These are phyloP conservation scores for Fusarium albidum DNA, from an alignment of 2,329 filamentous ascomycete species.

Conservation along the genomic window DNA sequence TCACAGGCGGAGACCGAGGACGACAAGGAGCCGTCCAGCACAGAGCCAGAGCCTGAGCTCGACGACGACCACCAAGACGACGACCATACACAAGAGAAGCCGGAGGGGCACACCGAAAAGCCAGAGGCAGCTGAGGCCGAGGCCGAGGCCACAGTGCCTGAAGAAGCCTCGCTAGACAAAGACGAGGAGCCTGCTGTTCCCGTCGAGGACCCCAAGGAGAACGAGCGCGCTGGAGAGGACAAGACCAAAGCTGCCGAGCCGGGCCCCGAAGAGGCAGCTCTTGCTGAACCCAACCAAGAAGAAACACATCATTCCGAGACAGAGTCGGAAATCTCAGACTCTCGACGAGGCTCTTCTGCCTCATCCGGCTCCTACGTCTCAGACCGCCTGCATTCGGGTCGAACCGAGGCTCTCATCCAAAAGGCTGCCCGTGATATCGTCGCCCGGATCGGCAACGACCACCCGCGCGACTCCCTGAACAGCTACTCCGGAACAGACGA, in stretches of 20 bases:
- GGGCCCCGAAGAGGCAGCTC: slow-evolving; percentile 14
- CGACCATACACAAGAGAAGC: slow-evolving; percentile 6
- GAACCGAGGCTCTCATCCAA: slow-evolving; percentile 62
- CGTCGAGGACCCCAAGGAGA: slow-evolving; percentile 8
- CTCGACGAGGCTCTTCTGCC: slow-evolving; percentile 34
- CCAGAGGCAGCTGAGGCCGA: slow-evolving; percentile 14
- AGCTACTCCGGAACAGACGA: slow-evolving; percentile 33
- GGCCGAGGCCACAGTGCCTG: slow-evolving; percentile 2
- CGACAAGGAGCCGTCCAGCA: slow-evolving; percentile 6
- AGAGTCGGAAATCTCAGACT: slow-evolving; percentile 30
- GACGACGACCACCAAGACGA: slow-evolving; percentile 11
- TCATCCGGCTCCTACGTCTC: slow-evolving; percentile 34
- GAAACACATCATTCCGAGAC: slow-evolving; percentile 26
- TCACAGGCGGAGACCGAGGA: slow-evolving; percentile 13
- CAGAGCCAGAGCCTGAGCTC: slow-evolving; percentile 4
- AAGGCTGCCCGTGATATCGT: slow-evolving; percentile 61
- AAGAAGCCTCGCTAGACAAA: slow-evolving; percentile 14
- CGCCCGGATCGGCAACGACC: slow-evolving; percentile 53
- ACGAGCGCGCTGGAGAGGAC: slow-evolving; percentile 15
- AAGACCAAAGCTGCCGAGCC: slow-evolving; percentile 13
- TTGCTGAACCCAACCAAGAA: slow-evolving; percentile 8
- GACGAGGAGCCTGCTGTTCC: slow-evolving; percentile 14
- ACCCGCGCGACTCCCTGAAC: slow-evolving; percentile 37
- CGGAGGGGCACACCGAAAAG: slow-evolving; percentile 9
- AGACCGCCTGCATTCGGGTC: slow-evolving; percentile 50